Evolutionary conservation across 208 protist species (phyloP), one percentile per base, ranked within the genome.

Genomic region (Leishmania guyanensis): DNA sequence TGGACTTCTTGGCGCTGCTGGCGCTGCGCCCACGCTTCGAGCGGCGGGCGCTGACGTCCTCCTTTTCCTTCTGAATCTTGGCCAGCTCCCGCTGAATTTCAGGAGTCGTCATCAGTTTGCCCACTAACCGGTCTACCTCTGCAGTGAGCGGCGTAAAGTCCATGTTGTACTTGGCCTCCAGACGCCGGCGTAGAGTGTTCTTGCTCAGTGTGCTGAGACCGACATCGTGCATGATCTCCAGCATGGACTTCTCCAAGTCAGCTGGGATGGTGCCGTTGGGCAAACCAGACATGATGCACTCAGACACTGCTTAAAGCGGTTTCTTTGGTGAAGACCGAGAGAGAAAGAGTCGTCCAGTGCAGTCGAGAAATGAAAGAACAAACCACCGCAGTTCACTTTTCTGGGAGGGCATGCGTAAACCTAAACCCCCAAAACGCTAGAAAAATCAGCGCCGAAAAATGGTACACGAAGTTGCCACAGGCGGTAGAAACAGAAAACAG

Each of bases 151-250:
- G 79, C 46, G 73, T 71, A 79, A 96, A 96, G 77, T 93, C 89
- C 62, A 93, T 96, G 17, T 89, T 87, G 86, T 95, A 95, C 80
- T 92, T 91, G n/a, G 85, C 83, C 83, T 94, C 88, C 33, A 96
- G 82, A 50, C 88, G 90, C 54, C 80, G 73, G 66, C 88, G 88
- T 72, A 97, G 74, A 72, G 85, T 88, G 51, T 88, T 91, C 77
- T 85, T 89, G 39, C 87, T 92, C 71, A 97, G 82, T 4, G 82
- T 82, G 60, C 62, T 87, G 68, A 95, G 85, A 51, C 94, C 94
- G 10, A 94, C 86, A 65, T 95, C 90, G 33, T 88, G 89, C 79
- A 96, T 93, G 50, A 95, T 87, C 62, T 83, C 84, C 60, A 86
- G 82, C n/a, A 95, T 85, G 65, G 87, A 82, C 20, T 92, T 81